Conservation (phyloP, 768 basidiomycete genomes). For the Cystofilobasidium bisporidii region DNA sequence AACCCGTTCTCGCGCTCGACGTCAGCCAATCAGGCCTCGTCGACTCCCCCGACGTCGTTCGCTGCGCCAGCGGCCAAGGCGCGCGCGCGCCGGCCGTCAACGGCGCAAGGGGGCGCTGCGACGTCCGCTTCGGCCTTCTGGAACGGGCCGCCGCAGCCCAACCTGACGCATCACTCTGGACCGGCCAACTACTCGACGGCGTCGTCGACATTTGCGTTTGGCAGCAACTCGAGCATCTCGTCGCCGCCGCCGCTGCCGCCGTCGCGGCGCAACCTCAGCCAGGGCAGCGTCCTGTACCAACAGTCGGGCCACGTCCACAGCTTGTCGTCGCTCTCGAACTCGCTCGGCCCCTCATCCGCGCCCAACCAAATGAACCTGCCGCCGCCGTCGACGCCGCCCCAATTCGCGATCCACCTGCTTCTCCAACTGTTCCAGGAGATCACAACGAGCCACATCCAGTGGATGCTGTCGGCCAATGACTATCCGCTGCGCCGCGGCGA, state of each 20-base stretch:
- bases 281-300: neutral
- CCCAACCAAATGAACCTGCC: neutral
- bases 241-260: constrained; percentile 19
- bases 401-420: constrained; percentile 28
- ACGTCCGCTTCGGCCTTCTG: too few species aligned
- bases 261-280: constrained; percentile 5
- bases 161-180: neutral
- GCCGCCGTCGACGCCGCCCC: constrained; percentile 29
- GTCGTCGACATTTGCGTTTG: constrained; percentile 7
- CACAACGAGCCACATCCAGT: constrained; percentile 32
- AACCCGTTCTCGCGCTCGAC: constrained; percentile 37
- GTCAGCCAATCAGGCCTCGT: constrained; percentile 10
- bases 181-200: constrained; percentile 1
- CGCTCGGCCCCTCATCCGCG: constrained; percentile 1
- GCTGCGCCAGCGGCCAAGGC: neutral
- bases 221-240: constrained; percentile 5
- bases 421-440: constrained; percentile 25
- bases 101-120: neutral
- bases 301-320: constrained; percentile 11
- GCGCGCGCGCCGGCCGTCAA: neutral
- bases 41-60: neutral
- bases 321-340: constrained; percentile 11
- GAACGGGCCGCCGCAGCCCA: neutral
- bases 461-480: constrained; percentile 54
- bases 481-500: constrained; percentile 37